phyloP scores from a whole-genome alignment of 169 alveolate species.

The Fabrea salina region DNA sequence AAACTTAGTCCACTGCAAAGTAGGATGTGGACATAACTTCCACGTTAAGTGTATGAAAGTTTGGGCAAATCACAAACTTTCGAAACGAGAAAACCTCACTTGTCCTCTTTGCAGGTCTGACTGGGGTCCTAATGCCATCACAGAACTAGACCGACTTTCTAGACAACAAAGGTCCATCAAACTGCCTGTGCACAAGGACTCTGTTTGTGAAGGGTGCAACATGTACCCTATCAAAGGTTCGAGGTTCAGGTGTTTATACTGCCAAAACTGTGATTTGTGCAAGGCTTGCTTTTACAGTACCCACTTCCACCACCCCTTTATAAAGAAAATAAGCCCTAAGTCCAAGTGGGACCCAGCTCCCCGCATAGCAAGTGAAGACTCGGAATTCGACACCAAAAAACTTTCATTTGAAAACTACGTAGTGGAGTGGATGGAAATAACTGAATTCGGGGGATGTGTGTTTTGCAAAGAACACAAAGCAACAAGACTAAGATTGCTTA shows the following conservation, averaged over 20 bases:
- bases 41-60: conserved; percentile 58
- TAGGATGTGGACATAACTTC: conserved; percentile 64
- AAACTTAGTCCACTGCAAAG: conserved; percentile 48
- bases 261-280: conserved; percentile 50
- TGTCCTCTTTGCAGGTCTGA: conserved; percentile 56
- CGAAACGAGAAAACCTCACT: conserved; percentile 40
- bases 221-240: conserved; percentile 38
- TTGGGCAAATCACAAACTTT: conserved; percentile 52
- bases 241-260: conserved; percentile 39
- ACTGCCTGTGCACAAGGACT: conserved; percentile 3
- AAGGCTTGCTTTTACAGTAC: conserved; percentile 39
- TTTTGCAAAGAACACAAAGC: not conserved
- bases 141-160: conserved; percentile 29
- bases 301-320: conserved; percentile 52
- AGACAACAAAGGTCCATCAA: conserved; percentile 34
- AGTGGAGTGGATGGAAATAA: conserved; percentile 26
- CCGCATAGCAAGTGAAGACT: conserved; percentile 30
- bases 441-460: not conserved
- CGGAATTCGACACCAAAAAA: conserved; percentile 31
- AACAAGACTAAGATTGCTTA: not conserved
- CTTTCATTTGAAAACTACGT: conserved; percentile 49
- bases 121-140: conserved; percentile 48
- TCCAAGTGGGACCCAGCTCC: conserved; percentile 51
- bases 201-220: conserved; percentile 33
- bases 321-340: conserved; percentile 47